Percentiles rank a stretch among this genome's conserved stretches.
phyloP scores from a whole-genome alignment of 1,284 basidiomycete species.

The Apiotrichum gracile region DNA sequence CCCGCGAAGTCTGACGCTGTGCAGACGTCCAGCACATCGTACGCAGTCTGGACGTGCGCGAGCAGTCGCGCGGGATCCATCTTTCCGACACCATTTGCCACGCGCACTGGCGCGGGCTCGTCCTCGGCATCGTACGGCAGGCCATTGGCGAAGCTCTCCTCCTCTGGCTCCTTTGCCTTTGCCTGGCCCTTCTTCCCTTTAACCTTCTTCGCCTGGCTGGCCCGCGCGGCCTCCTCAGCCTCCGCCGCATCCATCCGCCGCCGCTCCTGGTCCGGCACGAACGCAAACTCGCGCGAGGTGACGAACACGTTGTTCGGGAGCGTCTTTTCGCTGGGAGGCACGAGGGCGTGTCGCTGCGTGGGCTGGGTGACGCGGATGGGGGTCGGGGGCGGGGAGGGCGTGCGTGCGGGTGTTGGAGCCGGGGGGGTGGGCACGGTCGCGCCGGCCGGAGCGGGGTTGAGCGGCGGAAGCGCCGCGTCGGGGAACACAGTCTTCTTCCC shows the following conservation, averaged over 20 bases:
- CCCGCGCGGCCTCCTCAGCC: neutral
- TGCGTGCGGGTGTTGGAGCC: neutral
- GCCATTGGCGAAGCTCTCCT: neutral
- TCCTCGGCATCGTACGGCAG: neutral
- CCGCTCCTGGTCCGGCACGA: slow-evolving; percentile 10
- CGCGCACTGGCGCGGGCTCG: neutral
- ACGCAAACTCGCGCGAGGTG: slow-evolving; percentile 25
- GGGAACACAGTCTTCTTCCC: slow-evolving; percentile 42
- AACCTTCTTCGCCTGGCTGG: neutral
- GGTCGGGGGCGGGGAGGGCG: slow-evolving; percentile 3
- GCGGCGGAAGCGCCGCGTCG: neutral
- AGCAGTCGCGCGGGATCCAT: neutral
- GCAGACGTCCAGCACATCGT: slow-evolving; percentile 9
- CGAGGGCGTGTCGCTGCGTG: slow-evolving; percentile 5
- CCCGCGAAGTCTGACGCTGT: no score
- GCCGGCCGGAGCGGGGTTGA: neutral
- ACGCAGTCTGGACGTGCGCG: slow-evolving; percentile 8
- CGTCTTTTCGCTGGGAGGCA: slow-evolving; percentile 26
- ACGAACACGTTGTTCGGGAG: slow-evolving; percentile 40
- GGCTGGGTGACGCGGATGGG: slow-evolving; percentile 6
- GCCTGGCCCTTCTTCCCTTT: neutral
- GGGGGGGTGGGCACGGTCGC: neutral
- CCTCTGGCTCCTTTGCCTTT: neutral
- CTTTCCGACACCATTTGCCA: slow-evolving; percentile 6
- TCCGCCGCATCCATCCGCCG: slow-evolving; percentile 1